phyloP scores from a whole-genome alignment of 2,329 filamentous ascomycete species.

The Phialophora expanda region DNA sequence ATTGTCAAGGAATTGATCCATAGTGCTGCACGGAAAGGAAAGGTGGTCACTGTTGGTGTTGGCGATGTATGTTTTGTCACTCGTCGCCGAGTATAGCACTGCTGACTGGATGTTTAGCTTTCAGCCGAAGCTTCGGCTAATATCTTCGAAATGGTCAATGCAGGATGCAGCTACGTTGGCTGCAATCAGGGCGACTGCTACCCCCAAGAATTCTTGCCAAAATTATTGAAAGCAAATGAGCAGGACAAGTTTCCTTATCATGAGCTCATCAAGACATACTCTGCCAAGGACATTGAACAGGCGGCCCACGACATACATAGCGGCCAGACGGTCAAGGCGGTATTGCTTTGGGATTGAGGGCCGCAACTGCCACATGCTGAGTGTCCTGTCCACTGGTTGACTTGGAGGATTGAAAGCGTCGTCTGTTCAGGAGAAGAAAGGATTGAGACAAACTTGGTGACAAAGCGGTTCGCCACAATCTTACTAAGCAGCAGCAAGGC shows the following conservation, averaged over 20 bases:
- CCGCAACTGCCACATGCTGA: not conserved
- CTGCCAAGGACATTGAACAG: conserved; percentile 42
- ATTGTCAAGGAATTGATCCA: conserved; percentile 37
- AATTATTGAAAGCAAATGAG: conserved; percentile 31
- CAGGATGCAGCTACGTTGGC: conserved; percentile 36
- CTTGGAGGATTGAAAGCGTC: not conserved
- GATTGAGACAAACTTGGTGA: too few species aligned
- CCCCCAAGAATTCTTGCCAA: conserved; percentile 37
- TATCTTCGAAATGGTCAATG: conserved; percentile 38
- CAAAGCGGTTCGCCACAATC: conserved; percentile 5
- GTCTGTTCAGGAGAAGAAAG: not conserved
- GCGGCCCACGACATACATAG: conserved; percentile 42
- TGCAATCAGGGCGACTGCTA: conserved; percentile 38
- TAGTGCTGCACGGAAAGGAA: conserved; percentile 37
- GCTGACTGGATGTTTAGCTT: conserved; percentile 28
- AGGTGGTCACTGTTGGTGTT: conserved; percentile 38
- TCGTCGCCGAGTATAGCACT: not conserved
- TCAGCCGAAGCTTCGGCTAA: conserved; percentile 34
- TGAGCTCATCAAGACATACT: conserved; percentile 53
- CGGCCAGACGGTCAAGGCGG: conserved; percentile 43
- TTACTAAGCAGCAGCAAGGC: conserved; percentile 20
- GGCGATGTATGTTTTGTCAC: conserved; percentile 29
- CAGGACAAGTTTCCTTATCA: conserved; percentile 56
- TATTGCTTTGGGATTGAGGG: conserved; percentile 42
- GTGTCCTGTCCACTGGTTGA: not conserved